Evolutionary conservation across 345 rosid genomes (phyloP).

Genomic region (Lagerstroemia speciosa): DNA sequence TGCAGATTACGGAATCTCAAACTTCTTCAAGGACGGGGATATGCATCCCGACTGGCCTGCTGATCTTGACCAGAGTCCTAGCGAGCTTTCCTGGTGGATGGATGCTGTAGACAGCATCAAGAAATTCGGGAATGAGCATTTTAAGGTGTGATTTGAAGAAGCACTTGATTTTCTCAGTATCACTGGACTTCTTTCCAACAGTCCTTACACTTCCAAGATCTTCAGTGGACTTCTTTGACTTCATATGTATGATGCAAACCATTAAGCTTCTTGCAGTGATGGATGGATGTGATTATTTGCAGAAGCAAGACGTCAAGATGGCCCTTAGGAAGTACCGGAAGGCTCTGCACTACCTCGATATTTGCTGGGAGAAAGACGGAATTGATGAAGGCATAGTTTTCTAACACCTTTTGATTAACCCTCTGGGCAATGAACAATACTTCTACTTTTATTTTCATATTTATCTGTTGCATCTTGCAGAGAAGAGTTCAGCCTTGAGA

Average conservation of each 20-base stretch:
- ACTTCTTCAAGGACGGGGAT: constrained; percentile 92
- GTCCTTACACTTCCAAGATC: too few species aligned
- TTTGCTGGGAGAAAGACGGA: constrained; percentile 96
- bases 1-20: constrained; percentile 61
- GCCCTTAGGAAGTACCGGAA: constrained; percentile 88
- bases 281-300: background rate
- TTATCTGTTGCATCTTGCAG: constrained; percentile 32
- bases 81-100: constrained; percentile 90
- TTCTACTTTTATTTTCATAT: background rate
- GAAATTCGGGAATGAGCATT: constrained; percentile 65
- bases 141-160: constrained; percentile 54
- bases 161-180: background rate
- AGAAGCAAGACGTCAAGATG: constrained; percentile 95
- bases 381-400: constrained; percentile 65
- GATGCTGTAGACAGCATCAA: constrained; percentile 64
- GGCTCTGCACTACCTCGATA: constrained; percentile 75
- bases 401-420: background rate
- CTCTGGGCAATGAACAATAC: too few species aligned
- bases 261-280: background rate
- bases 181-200: background rate
- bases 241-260: too few species aligned
- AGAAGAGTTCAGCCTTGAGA: constrained; percentile 62
- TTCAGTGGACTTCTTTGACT: too few species aligned
- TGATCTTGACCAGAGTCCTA: constrained; percentile 57
- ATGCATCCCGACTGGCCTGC: constrained; percentile 81